Base-by-base conservation (phyloP, 345 rosid genomes). In the Microcos paniculata region DNA sequence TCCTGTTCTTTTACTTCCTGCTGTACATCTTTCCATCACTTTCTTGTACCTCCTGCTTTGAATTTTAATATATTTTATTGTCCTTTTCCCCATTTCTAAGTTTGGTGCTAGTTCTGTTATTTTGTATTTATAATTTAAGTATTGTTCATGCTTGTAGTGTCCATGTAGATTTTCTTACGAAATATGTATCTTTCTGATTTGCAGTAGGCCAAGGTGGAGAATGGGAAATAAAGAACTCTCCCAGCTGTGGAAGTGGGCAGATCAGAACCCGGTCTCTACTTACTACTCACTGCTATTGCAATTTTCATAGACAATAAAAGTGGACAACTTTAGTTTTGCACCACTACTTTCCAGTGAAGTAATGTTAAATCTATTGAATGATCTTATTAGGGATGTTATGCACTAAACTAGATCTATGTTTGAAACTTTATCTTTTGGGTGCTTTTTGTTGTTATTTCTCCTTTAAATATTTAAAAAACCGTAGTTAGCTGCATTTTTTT, bases 201-300 rank as follows among this genome's bases (percentile, higher is more conserved):
- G 35, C 89, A 96, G 98, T 79, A 89, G 79, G 80, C 94, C 89
- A 56, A 90, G 97, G 79, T 93, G 96, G 94, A 92, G 98, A 77
- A 62, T 96, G 62, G 98, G 99, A 40, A 96, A 96, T 74, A 96
- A 88, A 86, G 99, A 96, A 85, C 93, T 96, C 80, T 93, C 99
- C 23, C 99, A 93, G 76, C 82, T 96, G 72, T 96, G 99, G 99
- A 92, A 93, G 81, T 96, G 97, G 99, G 90, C 98, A 8, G 99
- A 96, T 75, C 97, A 88, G 79, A 96, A 96, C 88, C 95, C 88
- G 69, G 97, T 93, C 70, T 77, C 84, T 73, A 48, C 40, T 45
- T 57, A 51, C 26, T 71, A 30, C 43, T 75, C 38, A 19, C 10
- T 64, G 40, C 59, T 30, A 12, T 69, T 31, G 21, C 19, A 69